These are phyloP conservation scores for Mucor velutinosus DNA, from an alignment of 371 early-diverging fungal genomes.

Conservation along the genomic window DNA sequence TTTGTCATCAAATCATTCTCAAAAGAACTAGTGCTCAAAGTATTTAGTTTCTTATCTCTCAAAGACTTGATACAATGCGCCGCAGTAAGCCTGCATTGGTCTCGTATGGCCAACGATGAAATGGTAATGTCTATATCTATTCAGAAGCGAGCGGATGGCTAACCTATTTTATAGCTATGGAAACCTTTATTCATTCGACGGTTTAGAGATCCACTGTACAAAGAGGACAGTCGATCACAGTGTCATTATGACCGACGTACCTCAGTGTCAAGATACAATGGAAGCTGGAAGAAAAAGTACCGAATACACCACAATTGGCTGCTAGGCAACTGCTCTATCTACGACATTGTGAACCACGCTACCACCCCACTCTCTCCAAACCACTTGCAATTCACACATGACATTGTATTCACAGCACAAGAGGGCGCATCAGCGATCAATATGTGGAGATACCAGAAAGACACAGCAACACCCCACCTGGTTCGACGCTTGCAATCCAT, in stretches of 20 bases:
- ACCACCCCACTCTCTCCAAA: conserved; percentile 9
- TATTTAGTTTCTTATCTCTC: conserved; percentile 46
- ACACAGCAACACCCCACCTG: background rate
- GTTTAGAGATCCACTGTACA: conserved; percentile 24
- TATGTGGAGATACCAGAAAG: conserved; percentile 16
- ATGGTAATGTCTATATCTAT: conserved; percentile 24
- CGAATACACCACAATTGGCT: conserved; percentile 50
- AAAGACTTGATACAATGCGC: conserved; percentile 48
- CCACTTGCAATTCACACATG: conserved; percentile 17
- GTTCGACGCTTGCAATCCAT: background rate
- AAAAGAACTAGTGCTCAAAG: conserved; percentile 48
- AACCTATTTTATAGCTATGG: conserved; percentile 44
- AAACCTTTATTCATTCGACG: conserved; percentile 42
- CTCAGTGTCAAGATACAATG: conserved; percentile 15
- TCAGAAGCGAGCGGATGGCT: background rate
- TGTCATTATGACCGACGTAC: background rate
- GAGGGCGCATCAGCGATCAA: background rate
- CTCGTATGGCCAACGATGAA: conserved; percentile 47
- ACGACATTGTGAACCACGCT: conserved; percentile 6
- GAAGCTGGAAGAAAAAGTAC: conserved; percentile 49
- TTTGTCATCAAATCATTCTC: conserved; percentile 37
- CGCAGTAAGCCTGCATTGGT: conserved; percentile 44
- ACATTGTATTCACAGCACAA: conserved; percentile 14
- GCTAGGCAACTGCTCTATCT: conserved; percentile 38
- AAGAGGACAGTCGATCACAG: background rate